Conservation (phyloP, 176 grass and related monocot genomes). For the Oryza australiensis region DNA sequence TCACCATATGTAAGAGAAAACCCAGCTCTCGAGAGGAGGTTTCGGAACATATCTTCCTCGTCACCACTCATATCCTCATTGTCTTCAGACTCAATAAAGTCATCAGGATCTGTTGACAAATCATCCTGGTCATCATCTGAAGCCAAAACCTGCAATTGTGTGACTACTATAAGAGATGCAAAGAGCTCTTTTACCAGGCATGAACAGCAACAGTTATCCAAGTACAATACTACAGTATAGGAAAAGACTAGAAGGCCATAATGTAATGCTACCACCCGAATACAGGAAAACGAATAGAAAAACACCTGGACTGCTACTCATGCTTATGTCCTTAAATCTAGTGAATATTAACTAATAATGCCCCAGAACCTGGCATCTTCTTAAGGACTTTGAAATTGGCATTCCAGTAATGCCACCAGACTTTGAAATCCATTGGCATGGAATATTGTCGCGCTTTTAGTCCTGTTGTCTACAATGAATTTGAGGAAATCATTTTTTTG, state of each 20-base stretch:
- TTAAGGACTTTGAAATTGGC: background rate
- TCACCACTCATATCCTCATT: constrained; percentile 68
- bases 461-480: background rate
- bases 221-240: background rate
- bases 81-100: constrained; percentile 77
- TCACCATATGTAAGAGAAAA: constrained; percentile 77
- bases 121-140: constrained; percentile 93
- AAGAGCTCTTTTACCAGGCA: constrained; percentile 3
- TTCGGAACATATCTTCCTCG: constrained; percentile 83
- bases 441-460: constrained; percentile 2
- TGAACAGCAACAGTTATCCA: background rate
- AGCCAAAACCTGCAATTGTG: constrained; percentile 69
- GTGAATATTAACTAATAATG: constrained; percentile 23
- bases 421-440: background rate
- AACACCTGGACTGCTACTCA: background rate
- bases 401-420: constrained; percentile 10
- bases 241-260: constrained; percentile 24
- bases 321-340: background rate
- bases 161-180: constrained; percentile 29
- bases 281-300: background rate
- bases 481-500: background rate
- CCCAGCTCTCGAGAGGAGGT: constrained; percentile 72
- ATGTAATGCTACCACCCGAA: constrained; percentile 23
- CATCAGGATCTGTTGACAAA: constrained; percentile 78
- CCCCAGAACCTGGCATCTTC: constrained; percentile 6